Conservation (phyloP, 1,284 basidiomycete genomes). For the Ceratorhiza oryzae-sativae region DNA sequence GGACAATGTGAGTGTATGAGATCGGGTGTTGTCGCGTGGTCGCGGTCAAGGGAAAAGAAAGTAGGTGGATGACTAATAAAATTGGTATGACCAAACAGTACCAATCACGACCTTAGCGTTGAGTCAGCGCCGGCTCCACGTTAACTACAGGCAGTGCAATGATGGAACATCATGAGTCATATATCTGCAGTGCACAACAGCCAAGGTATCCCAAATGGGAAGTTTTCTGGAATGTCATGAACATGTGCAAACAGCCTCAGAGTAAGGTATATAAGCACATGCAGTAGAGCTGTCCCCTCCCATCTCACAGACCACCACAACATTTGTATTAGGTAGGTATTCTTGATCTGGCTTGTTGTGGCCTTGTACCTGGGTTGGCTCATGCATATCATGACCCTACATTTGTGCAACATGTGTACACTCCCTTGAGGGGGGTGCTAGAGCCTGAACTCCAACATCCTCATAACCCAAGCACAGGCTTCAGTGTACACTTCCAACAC, state of each 20-base stretch:
- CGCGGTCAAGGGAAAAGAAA: conserved; percentile 36
- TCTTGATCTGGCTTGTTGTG: neutral
- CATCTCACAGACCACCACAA: neutral
- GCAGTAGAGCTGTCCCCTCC: neutral
- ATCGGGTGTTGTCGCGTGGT: conserved; percentile 20
- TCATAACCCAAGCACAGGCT: too few relatives aligned
- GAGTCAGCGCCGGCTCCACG: too few relatives aligned
- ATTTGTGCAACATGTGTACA: too few relatives aligned
- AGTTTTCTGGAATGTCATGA: neutral
- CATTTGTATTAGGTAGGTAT: neutral
- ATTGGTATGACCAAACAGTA: neutral
- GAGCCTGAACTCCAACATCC: too few relatives aligned
- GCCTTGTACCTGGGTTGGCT: too few relatives aligned
- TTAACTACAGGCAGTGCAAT: too few relatives aligned
- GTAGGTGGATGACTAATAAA: conserved; percentile 1
- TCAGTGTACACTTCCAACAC: too few relatives aligned
- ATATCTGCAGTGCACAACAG: neutral
- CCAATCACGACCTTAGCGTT: neutral
- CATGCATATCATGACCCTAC: too few relatives aligned
- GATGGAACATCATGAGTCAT: neutral
- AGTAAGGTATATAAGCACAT: neutral
- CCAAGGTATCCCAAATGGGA: neutral
- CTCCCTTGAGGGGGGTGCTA: too few relatives aligned
- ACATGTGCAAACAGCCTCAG: neutral
- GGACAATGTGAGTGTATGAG: neutral